Evolutionary conservation across 2,329 filamentous ascomycete species (phyloP), one percentile per base, ranked within the genome.

Genomic region (Trichoderma polysporum): DNA sequence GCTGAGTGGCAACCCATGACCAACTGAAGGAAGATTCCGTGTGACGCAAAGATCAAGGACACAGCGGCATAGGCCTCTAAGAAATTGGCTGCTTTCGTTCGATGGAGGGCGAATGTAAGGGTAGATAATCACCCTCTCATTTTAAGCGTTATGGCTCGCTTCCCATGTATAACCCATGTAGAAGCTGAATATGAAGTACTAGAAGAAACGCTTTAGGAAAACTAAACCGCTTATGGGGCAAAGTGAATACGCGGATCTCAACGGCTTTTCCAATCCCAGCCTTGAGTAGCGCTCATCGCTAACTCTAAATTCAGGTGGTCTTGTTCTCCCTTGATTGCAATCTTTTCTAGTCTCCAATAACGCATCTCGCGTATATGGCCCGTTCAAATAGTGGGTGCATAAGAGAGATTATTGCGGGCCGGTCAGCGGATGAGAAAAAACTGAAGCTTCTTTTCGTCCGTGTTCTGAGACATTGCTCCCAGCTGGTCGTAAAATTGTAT

Each of bases 381-480:
- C n/a, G 3, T n/a, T 41, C 15, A 25, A 62, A 37, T 56, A 47
- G 29, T 35, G 37, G 27, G 13, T 41, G 37, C 29, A 25, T 47
- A 27, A 25, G 50, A 64, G 61, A 56, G 10, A 33, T 45, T 35
- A 39, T 47, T 29, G 27, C 49, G 50, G 39, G 29, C 27, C 47
- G 27, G 50, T 35, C 17, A 15, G 13, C 25, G 4, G 50, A 27
- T 13, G 49, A 13, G 37, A n/a, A 54, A 54, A 27, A 27, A 22
- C 39, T n/a, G 37, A 53, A 15, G 9, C 31, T 60, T 35, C 37
- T 60, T 50, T 35, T 64, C 27, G 50, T 19, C 35, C 37, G 41
- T 47, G 4, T 29, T 54, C 64, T 61, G 64, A 66, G 50, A 66
- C 64, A 61, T 45, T 54, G 35, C 17, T 66, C 56, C 64, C 49